Base-by-base conservation (phyloP, 2,329 filamentous ascomycete species). In the Fusarium dimerum region DNA sequence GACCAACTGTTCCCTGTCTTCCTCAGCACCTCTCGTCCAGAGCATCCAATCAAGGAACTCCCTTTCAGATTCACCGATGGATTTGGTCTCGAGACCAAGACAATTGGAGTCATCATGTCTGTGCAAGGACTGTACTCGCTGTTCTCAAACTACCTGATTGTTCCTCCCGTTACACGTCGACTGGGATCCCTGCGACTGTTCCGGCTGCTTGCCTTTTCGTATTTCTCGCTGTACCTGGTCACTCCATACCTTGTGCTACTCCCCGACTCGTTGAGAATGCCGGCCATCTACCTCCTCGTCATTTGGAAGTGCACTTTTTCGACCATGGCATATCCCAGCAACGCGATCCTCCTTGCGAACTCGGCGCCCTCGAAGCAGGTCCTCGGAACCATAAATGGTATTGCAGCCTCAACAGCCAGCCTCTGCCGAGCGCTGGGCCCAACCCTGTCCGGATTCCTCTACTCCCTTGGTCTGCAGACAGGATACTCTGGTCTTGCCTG, bases 1-100 rank as follows among this genome's bases (percentile, higher is more conserved):
- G 94, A 99, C 72, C 90, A 96, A 67, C 82, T 97, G 45, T 86
- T 97, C 63, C 93, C 94, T 0, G 89, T 97, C 2, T 91, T 99
- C 62, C 84, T 99, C 67, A 93, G 89, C 71, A 90, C 90, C 42
- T 73, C 74, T 15, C 70, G 75, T 10, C 79, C 78, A 1, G 62
- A 76, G 69, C 80, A 65, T 68, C 80, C 66, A 72, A 82, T 67
- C 57, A 77, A 64, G 57, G 80, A 74, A 12, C 80, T 96, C 2
- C 93, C 93, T 0, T 94, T 99, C 78, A 88, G 89, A 63, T 97
- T 99, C 63, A 85, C 85, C 3, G 90, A 90, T 52, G 93, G 94
- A 16, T 93, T 97, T 62, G 89, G 85, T 26, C 82, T 96, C 54
- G 82, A 88, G 48, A 92, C 90, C 13, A 90, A 92, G 68, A 84